A percentile compares a stretch with the other conserved stretches of the same genome.
These are phyloP conservation scores for Ganoderma multipileum DNA, from an alignment of 1,284 basidiomycete genomes.

Conservation along the genomic window DNA sequence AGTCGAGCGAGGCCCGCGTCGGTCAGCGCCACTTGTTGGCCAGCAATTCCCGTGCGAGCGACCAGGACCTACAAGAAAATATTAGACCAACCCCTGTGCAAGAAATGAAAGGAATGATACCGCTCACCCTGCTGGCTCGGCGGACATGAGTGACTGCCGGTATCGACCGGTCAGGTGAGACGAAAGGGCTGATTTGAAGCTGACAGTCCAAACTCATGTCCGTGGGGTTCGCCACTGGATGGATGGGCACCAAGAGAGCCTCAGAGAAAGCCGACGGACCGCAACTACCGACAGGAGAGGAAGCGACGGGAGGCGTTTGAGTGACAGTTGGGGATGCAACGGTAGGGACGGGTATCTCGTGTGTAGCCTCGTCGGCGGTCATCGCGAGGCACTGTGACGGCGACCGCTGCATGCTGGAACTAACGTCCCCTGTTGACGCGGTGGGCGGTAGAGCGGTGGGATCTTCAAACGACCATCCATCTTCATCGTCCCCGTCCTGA, in stretches of 20 bases:
- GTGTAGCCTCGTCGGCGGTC: not conserved
- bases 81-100: not conserved
- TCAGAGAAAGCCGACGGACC: not conserved
- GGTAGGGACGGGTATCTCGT: not conserved
- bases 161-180: not conserved
- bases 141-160: not conserved
- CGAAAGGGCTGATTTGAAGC: not conserved
- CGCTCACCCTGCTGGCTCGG: constrained; percentile 5
- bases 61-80: constrained; percentile 10
- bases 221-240: not conserved
- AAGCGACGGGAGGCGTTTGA: not conserved
- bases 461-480: not conserved
- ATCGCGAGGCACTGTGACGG: not conserved
- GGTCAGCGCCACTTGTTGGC: constrained; percentile 17
- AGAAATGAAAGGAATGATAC: no score
- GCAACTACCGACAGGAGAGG: not conserved
- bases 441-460: not conserved
- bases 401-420: not conserved
- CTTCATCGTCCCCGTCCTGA: not conserved
- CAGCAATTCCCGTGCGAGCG: constrained; percentile 8
- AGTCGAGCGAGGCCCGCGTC: constrained; percentile 16
- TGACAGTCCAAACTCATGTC: not conserved
- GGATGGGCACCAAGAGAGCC: not conserved
- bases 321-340: not conserved
- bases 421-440: not conserved